Percentiles rank a stretch among this genome's conserved stretches.
These are phyloP conservation scores for Ophiostoma pallidulum DNA, from an alignment of 2,329 filamentous ascomycete species.

Conservation along the genomic window DNA sequence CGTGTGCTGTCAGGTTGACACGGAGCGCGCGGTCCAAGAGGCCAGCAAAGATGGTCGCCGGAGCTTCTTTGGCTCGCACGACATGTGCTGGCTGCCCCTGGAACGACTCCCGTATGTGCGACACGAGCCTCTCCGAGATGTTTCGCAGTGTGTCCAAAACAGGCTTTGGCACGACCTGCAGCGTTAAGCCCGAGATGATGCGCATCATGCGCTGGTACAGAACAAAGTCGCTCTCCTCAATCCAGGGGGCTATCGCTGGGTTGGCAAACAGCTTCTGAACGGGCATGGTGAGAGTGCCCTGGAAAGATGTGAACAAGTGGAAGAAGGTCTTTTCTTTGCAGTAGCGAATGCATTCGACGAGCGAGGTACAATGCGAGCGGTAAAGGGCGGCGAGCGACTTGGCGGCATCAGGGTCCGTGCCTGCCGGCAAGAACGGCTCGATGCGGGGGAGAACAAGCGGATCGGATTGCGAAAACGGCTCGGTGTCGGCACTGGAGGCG, in stretches of 20 bases:
- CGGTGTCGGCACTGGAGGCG: conserved; percentile 42
- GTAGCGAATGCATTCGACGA: conserved; percentile 90
- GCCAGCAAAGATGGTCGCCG: conserved; percentile 79
- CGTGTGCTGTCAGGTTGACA: conserved; percentile 89
- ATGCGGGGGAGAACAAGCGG: conserved; percentile 78
- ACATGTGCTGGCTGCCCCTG: conserved; percentile 78
- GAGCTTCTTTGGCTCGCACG: conserved; percentile 74
- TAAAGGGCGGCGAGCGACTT: conserved; percentile 82
- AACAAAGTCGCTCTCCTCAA: conserved; percentile 88
- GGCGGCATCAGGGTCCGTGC: conserved; percentile 79
- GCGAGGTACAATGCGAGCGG: conserved; percentile 85
- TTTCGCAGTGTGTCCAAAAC: conserved; percentile 81
- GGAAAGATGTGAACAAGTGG: conserved; percentile 87
- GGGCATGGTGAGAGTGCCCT: conserved; percentile 91
- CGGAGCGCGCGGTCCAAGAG: conserved; percentile 78
- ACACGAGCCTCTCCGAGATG: conserved; percentile 72
- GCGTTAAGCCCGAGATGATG: conserved; percentile 76
- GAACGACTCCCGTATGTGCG: conserved; percentile 77
- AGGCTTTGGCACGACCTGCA: conserved; percentile 82
- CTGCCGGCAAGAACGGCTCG: conserved; percentile 65
- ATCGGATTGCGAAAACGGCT: conserved; percentile 53
- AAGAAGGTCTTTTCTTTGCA: conserved; percentile 97
- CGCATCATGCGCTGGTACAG: conserved; percentile 97
- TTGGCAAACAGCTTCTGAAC: conserved; percentile 87
- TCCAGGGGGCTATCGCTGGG: conserved; percentile 77